These are phyloP conservation scores for Kalanchoe fedtschenkoi DNA, from an alignment of 164 flowering plant genomes.

Conservation along the genomic window DNA sequence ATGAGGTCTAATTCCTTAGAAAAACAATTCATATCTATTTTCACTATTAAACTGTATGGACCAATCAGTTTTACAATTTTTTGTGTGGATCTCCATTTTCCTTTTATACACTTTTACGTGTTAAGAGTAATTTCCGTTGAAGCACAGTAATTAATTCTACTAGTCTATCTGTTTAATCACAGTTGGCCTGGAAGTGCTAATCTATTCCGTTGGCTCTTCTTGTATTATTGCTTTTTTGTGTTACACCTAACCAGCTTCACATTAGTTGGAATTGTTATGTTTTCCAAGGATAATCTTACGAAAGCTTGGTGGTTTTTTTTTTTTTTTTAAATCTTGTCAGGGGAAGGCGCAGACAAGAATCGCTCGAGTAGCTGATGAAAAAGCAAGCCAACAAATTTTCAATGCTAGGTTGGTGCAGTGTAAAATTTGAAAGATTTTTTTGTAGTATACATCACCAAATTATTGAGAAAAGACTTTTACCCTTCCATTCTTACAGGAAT, in stretches of 20 bases:
- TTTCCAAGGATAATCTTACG: neutral
- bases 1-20: conserved; percentile 39
- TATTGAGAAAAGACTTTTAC: conserved; percentile 1
- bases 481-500: conserved; percentile 44
- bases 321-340: conserved; percentile 31
- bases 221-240: neutral
- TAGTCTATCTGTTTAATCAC: too few species aligned
- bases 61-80: neutral
- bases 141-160: neutral
- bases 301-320: neutral
- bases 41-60: neutral
- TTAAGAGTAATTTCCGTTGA: neutral
- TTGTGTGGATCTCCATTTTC: too few species aligned
- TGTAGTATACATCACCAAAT: neutral
- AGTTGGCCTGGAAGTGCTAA: too few species aligned
- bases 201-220: neutral
- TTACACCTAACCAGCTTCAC: neutral
- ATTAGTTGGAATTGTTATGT: neutral
- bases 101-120: too few species aligned
- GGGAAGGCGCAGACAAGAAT: conserved; percentile 35
- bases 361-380: conserved; percentile 71
- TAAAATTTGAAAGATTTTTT: neutral
- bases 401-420: conserved; percentile 46
- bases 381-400: conserved; percentile 78
- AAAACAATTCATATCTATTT: neutral